Conservation (phyloP, 306 rosid species). For the Cucurbita moschata region DNA sequence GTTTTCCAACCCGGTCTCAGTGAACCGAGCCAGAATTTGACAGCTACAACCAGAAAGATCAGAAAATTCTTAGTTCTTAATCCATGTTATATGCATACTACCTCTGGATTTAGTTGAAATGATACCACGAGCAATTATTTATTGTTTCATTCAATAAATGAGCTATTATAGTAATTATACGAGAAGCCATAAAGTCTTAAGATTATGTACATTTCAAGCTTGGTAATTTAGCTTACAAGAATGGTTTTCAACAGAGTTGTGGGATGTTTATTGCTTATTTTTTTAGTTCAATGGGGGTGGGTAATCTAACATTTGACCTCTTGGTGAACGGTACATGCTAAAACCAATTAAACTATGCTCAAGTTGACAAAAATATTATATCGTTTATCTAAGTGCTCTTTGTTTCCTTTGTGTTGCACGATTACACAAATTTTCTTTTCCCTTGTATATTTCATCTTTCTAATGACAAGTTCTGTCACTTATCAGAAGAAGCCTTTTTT, state of each 20-base stretch:
- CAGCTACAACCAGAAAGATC: not conserved
- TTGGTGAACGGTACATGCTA: too few species aligned
- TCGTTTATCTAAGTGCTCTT: not conserved
- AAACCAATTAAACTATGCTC: not conserved
- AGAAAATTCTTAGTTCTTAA: not conserved
- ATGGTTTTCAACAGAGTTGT: not conserved
- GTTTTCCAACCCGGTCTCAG: not conserved
- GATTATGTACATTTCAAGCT: not conserved
- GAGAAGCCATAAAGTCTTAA: not conserved
- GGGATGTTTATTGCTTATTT: not conserved
- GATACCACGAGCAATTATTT: not conserved
- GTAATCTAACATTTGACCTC: not conserved
- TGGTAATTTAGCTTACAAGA: not conserved
- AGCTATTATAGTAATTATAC: not conserved
- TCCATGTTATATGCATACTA: not conserved
- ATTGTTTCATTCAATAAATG: not conserved
- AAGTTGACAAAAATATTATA: not conserved
- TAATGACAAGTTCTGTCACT: not conserved
- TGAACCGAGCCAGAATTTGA: not conserved
- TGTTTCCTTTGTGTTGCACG: not conserved
- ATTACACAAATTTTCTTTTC: not conserved
- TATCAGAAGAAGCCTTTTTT: not conserved
- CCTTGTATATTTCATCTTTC: not conserved
- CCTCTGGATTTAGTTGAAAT: not conserved
- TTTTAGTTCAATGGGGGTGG: not conserved